phyloP scores from a whole-genome alignment of 2,329 filamentous ascomycete species.

The Penicillium corylophilum region DNA sequence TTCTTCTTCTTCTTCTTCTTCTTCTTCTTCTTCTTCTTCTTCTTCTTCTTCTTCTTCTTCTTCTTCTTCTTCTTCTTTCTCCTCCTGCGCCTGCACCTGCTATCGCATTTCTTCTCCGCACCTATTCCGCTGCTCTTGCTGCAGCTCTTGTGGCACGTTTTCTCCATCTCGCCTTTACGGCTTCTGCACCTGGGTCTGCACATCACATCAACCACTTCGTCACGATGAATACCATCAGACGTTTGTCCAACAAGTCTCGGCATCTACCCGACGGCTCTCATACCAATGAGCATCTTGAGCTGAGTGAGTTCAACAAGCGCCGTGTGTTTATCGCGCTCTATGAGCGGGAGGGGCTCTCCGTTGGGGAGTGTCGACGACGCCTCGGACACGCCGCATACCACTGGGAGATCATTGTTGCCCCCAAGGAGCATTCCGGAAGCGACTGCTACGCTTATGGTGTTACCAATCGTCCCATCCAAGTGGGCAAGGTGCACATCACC shows the following conservation, averaged over 20 bases:
- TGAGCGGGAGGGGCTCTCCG: slow-evolving; percentile 6
- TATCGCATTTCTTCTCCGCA: not conserved
- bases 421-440: not conserved
- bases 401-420: slow-evolving; percentile 17
- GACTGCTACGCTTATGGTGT: slow-evolving; percentile 14
- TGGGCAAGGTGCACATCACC: not conserved
- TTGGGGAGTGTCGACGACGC: not conserved
- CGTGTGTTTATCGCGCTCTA: slow-evolving; percentile 1
- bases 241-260: no score
- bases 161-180: not conserved
- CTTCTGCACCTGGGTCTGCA: not conserved
- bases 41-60: not conserved
- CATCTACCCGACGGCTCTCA: not conserved
- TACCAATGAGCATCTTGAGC: not conserved
- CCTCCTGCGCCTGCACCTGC: not conserved
- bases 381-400: slow-evolving; percentile 15
- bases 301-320: not conserved
- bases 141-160: not conserved
- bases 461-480: slow-evolving; percentile 9
- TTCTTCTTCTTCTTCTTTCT: not conserved
- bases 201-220: not conserved
- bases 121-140: not conserved
- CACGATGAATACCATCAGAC: not conserved
- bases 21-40: no score
- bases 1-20: no score